Evolutionary conservation across 352 stramenopile genomes (phyloP).

Genomic region (Aphanomyces astaci): DNA sequence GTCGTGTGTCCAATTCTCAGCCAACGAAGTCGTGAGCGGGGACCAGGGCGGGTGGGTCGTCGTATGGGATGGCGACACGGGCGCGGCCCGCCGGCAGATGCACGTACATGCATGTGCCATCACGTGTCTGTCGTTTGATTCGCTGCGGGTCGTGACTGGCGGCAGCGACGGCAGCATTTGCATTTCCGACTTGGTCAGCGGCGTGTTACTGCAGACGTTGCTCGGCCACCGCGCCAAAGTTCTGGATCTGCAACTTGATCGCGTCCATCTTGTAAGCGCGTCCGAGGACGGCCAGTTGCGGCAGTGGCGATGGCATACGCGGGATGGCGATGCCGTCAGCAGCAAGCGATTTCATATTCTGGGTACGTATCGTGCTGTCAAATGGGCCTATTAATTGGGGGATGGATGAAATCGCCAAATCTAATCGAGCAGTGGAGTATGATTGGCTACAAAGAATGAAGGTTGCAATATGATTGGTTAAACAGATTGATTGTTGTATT

Average conservation of each 20-base stretch:
- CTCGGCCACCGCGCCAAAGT: conserved; percentile 38
- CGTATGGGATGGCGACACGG: conserved; percentile 65
- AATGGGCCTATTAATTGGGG: too few species aligned
- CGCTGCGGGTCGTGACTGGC: conserved; percentile 62
- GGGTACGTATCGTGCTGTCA: background rate
- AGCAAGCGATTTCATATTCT: conserved; percentile 70
- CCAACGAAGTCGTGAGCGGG: conserved; percentile 68
- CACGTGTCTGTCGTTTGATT: conserved; percentile 66
- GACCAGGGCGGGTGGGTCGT: conserved; percentile 50
- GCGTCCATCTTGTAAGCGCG: conserved; percentile 54
- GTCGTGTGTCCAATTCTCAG: conserved; percentile 41
- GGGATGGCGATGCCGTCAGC: conserved; percentile 33
- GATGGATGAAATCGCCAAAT: too few species aligned
- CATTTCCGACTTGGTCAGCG: conserved; percentile 65
- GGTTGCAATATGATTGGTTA: too few species aligned
- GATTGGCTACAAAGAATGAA: too few species aligned
- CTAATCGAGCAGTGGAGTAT: too few species aligned
- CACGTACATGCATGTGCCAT: conserved; percentile 46
- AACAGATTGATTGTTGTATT: too few species aligned
- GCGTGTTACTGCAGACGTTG: conserved; percentile 58
- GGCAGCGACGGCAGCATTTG: conserved; percentile 45
- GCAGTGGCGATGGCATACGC: conserved; percentile 64
- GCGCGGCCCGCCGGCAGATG: conserved; percentile 46
- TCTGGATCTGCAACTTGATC: conserved; percentile 68
- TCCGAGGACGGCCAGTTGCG: conserved; percentile 45